Evolutionary conservation across 306 rosid species (phyloP).

Genomic region (Vigna hirtella): DNA sequence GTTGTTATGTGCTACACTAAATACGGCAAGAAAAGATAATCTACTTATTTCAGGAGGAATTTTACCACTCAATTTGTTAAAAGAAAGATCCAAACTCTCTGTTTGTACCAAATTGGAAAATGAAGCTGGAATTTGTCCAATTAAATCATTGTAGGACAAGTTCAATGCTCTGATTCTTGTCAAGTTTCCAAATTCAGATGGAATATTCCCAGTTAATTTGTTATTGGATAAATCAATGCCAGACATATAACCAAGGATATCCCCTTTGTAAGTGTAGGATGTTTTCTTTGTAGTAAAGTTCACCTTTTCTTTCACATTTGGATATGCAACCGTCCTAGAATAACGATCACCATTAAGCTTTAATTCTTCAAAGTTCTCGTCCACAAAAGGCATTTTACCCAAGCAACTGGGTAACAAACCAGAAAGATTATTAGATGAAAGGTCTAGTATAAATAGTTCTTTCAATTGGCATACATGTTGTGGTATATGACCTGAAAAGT

Average conservation of each 20-base stretch:
- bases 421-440: neutral
- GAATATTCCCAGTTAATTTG: neutral
- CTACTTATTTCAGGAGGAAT: neutral
- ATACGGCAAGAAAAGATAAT: neutral
- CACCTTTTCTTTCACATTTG: neutral
- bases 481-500: neutral
- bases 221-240: neutral
- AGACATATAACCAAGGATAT: neutral
- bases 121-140: neutral
- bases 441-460: neutral
- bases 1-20: neutral
- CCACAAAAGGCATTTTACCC: neutral
- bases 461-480: neutral
- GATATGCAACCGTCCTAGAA: too few species aligned
- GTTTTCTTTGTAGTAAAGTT: neutral
- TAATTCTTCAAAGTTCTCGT: too few species aligned
- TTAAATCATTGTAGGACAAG: neutral
- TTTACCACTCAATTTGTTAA: neutral
- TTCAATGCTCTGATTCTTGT: neutral
- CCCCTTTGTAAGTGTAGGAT: neutral
- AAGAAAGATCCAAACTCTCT: constrained; percentile 6
- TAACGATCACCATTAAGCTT: too few species aligned
- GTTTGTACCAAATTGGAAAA: neutral
- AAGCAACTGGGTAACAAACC: constrained; percentile 12
- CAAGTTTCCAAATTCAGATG: constrained; percentile 26